phyloP scores from a whole-genome alignment of 1,139 yeast species.

The Lodderomyces jiufengensis region DNA sequence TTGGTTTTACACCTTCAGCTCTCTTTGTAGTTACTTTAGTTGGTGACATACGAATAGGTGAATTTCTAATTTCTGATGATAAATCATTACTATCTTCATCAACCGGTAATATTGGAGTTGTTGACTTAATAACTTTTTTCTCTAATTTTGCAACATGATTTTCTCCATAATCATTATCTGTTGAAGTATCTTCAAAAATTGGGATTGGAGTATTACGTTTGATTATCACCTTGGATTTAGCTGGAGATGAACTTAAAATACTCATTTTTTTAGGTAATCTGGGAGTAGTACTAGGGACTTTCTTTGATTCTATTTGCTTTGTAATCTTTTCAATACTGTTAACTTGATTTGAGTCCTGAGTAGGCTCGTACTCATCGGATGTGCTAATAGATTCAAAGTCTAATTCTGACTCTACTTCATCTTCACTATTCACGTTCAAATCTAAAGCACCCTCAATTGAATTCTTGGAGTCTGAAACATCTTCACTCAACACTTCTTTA shows the following conservation, averaged over 20 bases:
- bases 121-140: slow-evolving; percentile 5
- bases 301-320: neutral
- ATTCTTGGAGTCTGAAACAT: no score
- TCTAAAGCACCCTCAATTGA: neutral
- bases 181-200: slow-evolving; percentile 8
- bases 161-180: slow-evolving; percentile 11
- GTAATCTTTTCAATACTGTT: neutral
- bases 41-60: slow-evolving; percentile 8
- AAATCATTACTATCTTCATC: slow-evolving; percentile 1
- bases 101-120: slow-evolving; percentile 5
- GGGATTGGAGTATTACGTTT: slow-evolving; percentile 3
- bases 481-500: no score
- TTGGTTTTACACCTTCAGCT: slow-evolving; percentile 8
- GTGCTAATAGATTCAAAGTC: neutral
- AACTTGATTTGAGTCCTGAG: neutral
- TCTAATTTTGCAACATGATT: slow-evolving; percentile 11
- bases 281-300: neutral
- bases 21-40: slow-evolving; percentile 7
- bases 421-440: slow-evolving; percentile 1
- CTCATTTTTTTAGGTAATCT: neutral
- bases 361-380: neutral
- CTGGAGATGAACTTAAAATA: slow-evolving; percentile 1
- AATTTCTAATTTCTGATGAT: neutral
- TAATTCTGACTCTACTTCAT: slow-evolving; percentile 1
- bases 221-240: slow-evolving; percentile 7